These are phyloP conservation scores for Candida peoriensis DNA, from an alignment of 805 yeast genomes.

Conservation along the genomic window DNA sequence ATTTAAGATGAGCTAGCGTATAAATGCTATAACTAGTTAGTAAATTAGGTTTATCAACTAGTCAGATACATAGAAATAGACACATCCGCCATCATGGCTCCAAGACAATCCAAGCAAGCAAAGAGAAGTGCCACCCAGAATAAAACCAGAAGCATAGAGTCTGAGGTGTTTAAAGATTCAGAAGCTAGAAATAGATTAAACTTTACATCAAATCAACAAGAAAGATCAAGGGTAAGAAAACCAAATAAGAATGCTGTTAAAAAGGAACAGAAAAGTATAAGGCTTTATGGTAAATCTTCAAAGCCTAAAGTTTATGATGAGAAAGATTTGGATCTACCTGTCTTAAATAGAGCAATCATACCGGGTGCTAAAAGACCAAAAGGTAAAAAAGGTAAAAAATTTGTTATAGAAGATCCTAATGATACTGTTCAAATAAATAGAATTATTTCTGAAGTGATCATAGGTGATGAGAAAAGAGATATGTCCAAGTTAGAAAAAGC, in stretches of 20 bases:
- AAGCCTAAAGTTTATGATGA: conserved; percentile 56
- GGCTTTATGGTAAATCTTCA: conserved; percentile 58
- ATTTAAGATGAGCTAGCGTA: no score
- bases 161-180: conserved; percentile 63
- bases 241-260: conserved; percentile 49
- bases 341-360: conserved; percentile 71
- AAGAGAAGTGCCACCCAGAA: conserved; percentile 52
- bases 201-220: conserved; percentile 34
- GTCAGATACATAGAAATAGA: no score
- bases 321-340: conserved; percentile 74
- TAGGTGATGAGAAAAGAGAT: conserved; percentile 67
- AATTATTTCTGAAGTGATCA: conserved; percentile 76
- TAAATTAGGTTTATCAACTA: no score
- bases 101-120: conserved; percentile 53
- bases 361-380: conserved; percentile 76
- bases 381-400: conserved; percentile 87
- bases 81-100: conserved; percentile 38
- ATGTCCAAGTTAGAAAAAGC: conserved; percentile 91
- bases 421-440: conserved; percentile 59
- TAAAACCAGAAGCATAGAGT: conserved; percentile 49
- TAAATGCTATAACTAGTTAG: no score
- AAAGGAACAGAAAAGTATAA: conserved; percentile 58
- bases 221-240: conserved; percentile 48
- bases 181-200: conserved; percentile 65
- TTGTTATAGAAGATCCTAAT: conserved; percentile 53